These are phyloP conservation scores for Cotoneaster glaucophyllus DNA, from an alignment of 306 rosid species.

Conservation along the genomic window DNA sequence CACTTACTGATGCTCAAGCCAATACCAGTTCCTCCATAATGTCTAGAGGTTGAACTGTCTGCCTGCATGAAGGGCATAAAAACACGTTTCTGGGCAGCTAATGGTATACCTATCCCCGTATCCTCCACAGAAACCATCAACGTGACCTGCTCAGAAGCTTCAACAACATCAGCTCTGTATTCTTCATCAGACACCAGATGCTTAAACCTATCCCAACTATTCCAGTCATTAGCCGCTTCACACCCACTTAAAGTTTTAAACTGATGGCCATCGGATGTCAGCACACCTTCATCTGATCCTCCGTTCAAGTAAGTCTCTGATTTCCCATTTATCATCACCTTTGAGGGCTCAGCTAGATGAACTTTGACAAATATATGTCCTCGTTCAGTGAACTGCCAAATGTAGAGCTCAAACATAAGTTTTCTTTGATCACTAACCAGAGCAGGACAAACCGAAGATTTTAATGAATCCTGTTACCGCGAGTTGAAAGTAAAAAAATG, in stretches of 20 bases:
- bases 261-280: slow-evolving; percentile 38
- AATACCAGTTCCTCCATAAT: slow-evolving; percentile 96
- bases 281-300: slow-evolving; percentile 43
- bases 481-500: neutral
- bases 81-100: slow-evolving; percentile 71
- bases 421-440: neutral
- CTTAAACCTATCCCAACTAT: slow-evolving; percentile 77
- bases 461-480: neutral
- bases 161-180: slow-evolving; percentile 41
- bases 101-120: slow-evolving; percentile 94
- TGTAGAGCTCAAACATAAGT: neutral
- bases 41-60: slow-evolving; percentile 94
- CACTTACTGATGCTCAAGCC: slow-evolving; percentile 98
- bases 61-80: slow-evolving; percentile 97
- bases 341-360: slow-evolving; percentile 55
- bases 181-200: slow-evolving; percentile 62
- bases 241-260: slow-evolving; percentile 74
- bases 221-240: slow-evolving; percentile 86
- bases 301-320: slow-evolving; percentile 46
- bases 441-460: neutral
- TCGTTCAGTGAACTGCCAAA: slow-evolving; percentile 85
- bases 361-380: slow-evolving; percentile 94
- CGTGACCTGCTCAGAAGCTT: slow-evolving; percentile 55
- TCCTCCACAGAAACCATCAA: slow-evolving; percentile 90
- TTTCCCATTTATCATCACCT: slow-evolving; percentile 38